Base-by-base conservation (phyloP, 208 protist species). In the Trypanosoma vivax region DNA sequence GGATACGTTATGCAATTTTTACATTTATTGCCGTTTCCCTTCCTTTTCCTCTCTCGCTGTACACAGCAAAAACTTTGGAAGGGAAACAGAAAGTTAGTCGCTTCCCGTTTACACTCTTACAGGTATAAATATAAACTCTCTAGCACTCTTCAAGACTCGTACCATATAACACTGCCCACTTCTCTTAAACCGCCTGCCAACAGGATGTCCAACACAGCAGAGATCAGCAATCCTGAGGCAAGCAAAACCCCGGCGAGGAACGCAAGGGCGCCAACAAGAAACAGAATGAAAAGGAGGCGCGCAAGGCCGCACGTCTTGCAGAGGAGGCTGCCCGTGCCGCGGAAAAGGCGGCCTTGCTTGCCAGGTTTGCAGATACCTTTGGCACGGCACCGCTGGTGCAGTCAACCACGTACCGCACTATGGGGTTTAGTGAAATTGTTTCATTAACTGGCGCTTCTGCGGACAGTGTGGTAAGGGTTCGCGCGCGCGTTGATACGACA, bases 401-500 rank as follows among this genome's bases (percentile, higher is more conserved):
- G 68, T 95, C 88, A 4, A 70, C 58, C 2, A 74, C 64, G n/a
- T 86, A 94, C 67, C 50, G 73, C 37, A 70, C 67, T 1, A 68
- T 25, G 24, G 55, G 51, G 25, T 87, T 73, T 70, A 68, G 56
- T 30, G 56, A 71, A 7, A 71, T 96, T 33, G 29, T 57, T 7
- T 48, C 65, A 7, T 65, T 96, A 30, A 69, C 73, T 2, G 50
- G 49, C 42, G 65, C 43, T 55, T 29, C 56, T 24, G 68, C 65
- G 0, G 83, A 65, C 38, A 41, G 75, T 66, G 64, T 67, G 1
- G 81, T 96, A 23, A 61, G 70, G 21, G 53, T 95, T 35, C 88
- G 90, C 24, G 83, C 81, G 4, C 80, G 90, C 42, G 83, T 96
- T 50, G 75, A 76, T 52, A 92, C 88, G 45, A 90, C 82, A 35